Conservation (phyloP, 352 stramenopile genomes). For the Aphanomyces invadans region DNA sequence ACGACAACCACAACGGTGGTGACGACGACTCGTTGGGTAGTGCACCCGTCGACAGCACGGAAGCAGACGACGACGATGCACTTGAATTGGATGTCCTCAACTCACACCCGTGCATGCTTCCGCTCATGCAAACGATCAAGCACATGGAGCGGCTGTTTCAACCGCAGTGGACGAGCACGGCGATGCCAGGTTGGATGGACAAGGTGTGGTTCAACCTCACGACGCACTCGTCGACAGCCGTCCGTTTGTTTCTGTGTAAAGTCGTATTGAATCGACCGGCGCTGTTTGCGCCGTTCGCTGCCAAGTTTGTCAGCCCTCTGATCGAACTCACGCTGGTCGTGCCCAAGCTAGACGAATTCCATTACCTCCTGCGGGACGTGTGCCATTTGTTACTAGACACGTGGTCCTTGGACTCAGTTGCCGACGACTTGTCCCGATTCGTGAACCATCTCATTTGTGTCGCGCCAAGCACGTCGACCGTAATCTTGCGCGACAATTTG, state of each 20-base stretch:
- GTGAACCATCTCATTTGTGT: constrained; percentile 31
- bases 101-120: constrained; percentile 66
- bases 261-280: constrained; percentile 57
- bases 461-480: neutral
- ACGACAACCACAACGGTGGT: constrained; percentile 15
- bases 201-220: constrained; percentile 51
- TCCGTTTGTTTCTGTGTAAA: constrained; percentile 64
- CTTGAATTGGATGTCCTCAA: constrained; percentile 75
- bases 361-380: constrained; percentile 70
- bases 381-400: constrained; percentile 47
- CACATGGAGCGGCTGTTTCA: constrained; percentile 72
- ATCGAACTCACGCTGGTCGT: constrained; percentile 47
- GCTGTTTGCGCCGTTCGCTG: constrained; percentile 46
- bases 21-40: no score
- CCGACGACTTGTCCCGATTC: constrained; percentile 41
- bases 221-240: constrained; percentile 40
- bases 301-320: constrained; percentile 45
- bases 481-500: constrained; percentile 61
- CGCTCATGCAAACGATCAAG: constrained; percentile 56
- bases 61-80: constrained; percentile 28
- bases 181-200: constrained; percentile 75
- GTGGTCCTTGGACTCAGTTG: constrained; percentile 37
- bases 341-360: constrained; percentile 42
- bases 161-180: constrained; percentile 35
- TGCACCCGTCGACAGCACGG: neutral